These are phyloP conservation scores for Monascus ruber DNA, from an alignment of 2,329 filamentous ascomycete genomes.

Conservation along the genomic window DNA sequence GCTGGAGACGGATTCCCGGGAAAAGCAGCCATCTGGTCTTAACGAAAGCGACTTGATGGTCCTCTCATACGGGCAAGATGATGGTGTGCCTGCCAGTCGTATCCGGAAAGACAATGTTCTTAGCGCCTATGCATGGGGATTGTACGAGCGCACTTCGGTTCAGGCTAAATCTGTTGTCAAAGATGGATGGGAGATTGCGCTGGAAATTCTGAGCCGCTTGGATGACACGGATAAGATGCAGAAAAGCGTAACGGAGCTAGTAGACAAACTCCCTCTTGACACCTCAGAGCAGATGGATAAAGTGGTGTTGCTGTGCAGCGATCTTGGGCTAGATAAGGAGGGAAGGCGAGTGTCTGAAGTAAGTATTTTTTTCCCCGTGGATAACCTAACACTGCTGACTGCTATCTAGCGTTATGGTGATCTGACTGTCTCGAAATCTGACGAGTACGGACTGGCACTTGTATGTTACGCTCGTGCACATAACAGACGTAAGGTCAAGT, in stretches of 20 bases:
- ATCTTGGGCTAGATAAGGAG: constrained; percentile 66
- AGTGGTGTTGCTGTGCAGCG: constrained; percentile 65
- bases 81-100: constrained; percentile 32
- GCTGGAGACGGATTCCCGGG: constrained; percentile 53
- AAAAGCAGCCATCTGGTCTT: constrained; percentile 49
- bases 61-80: constrained; percentile 56
- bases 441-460: constrained; percentile 73
- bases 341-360: constrained; percentile 76
- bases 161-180: constrained; percentile 28
- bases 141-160: constrained; percentile 33
- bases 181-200: constrained; percentile 82
- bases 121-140: constrained; percentile 58
- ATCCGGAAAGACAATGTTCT: constrained; percentile 71
- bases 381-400: constrained; percentile 7
- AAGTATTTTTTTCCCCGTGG: constrained; percentile 20
- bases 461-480: constrained; percentile 87
- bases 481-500: constrained; percentile 63
- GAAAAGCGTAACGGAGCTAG: constrained; percentile 60
- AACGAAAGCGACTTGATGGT: constrained; percentile 79
- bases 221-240: constrained; percentile 61
- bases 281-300: constrained; percentile 66
- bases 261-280: constrained; percentile 61
- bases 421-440: constrained; percentile 57
- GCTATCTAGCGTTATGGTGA: constrained; percentile 64
- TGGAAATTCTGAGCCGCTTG: constrained; percentile 70